A percentile compares a stretch with the other conserved stretches of the same genome.
These are phyloP conservation scores for Aspergillus avenaceus DNA, from an alignment of 495 filamentous ascomycete species.

Conservation along the genomic window DNA sequence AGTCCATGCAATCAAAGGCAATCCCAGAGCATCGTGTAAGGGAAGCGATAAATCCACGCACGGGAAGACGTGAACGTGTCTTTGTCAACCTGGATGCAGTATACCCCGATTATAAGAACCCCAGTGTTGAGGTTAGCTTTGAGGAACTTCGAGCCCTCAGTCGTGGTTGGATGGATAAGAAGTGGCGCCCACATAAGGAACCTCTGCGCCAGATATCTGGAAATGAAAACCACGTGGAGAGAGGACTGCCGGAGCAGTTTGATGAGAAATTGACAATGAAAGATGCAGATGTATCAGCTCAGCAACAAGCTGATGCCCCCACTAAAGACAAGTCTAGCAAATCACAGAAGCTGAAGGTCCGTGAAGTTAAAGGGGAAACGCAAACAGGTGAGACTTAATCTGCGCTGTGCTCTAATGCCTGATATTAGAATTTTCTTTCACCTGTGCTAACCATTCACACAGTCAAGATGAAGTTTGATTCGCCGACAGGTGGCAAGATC, in stretches of 20 bases:
- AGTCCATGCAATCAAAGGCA: constrained; percentile 29
- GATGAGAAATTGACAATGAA: constrained; percentile 26
- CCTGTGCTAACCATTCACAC: constrained; percentile 17
- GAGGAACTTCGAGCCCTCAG: constrained; percentile 83
- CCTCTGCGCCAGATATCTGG: constrained; percentile 39
- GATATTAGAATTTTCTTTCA: too few species aligned
- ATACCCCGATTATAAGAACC: constrained; percentile 70
- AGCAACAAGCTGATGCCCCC: constrained; percentile 24
- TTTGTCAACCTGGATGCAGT: constrained; percentile 81
- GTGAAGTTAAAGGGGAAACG: constrained; percentile 71
- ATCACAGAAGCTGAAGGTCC: constrained; percentile 65
- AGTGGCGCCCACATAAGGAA: constrained; percentile 53
- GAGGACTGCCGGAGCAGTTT: constrained; percentile 22
- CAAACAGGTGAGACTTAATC: constrained; percentile 74
- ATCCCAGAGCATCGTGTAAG: constrained; percentile 55
- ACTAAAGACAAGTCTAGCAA: constrained; percentile 35
- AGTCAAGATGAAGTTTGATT: constrained; percentile 92
- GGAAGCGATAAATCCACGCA: constrained; percentile 72
- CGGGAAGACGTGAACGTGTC: constrained; percentile 74
- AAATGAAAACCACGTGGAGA: constrained; percentile 21
- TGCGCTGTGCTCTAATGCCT: too few species aligned
- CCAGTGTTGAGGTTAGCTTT: constrained; percentile 71
- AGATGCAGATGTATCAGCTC: constrained; percentile 12
- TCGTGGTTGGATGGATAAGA: constrained; percentile 69
- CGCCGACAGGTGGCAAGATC: constrained; percentile 73